phyloP scores from a whole-genome alignment of 768 basidiomycete genomes.

The Leccinum imitatum region DNA sequence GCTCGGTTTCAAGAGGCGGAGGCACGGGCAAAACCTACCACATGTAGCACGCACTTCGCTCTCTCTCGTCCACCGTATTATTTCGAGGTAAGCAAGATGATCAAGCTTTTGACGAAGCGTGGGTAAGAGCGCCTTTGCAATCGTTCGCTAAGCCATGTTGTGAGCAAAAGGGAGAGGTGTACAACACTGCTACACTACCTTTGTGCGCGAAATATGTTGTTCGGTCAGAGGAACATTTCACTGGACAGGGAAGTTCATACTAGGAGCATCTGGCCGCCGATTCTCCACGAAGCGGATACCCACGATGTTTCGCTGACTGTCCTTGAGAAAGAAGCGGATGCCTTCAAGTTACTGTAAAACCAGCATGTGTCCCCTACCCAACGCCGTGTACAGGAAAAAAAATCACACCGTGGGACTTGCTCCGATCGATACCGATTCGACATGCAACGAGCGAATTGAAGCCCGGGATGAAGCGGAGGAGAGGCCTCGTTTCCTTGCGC shows the following conservation, averaged over 20 bases:
- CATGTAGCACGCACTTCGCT: slow-evolving; percentile 86
- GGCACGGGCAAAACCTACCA: slow-evolving; percentile 47
- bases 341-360: slow-evolving; percentile 53
- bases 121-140: slow-evolving; percentile 67
- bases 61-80: slow-evolving; percentile 74
- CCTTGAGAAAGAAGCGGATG: slow-evolving; percentile 76
- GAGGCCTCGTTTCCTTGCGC: slow-evolving; percentile 28
- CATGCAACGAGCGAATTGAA: slow-evolving; percentile 83
- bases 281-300: slow-evolving; percentile 71
- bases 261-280: slow-evolving; percentile 34
- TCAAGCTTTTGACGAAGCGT: slow-evolving; percentile 61
- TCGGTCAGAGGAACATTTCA: too few relatives aligned
- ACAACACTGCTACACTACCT: slow-evolving; percentile 42
- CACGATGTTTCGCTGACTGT: slow-evolving; percentile 53
- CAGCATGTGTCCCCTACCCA: slow-evolving; percentile 89
- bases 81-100: slow-evolving; percentile 54
- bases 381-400: slow-evolving; percentile 72
- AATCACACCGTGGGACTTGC: slow-evolving; percentile 68
- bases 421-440: slow-evolving; percentile 73
- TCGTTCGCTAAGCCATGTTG: slow-evolving; percentile 48
- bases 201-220: slow-evolving; percentile 53
- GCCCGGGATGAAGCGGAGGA: slow-evolving; percentile 54
- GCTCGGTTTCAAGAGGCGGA: slow-evolving; percentile 4
- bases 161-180: slow-evolving; percentile 9
- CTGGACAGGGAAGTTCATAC: too few relatives aligned